Evolutionary conservation across 495 filamentous ascomycete genomes (phyloP).

Genomic region (Neurospora africana): DNA sequence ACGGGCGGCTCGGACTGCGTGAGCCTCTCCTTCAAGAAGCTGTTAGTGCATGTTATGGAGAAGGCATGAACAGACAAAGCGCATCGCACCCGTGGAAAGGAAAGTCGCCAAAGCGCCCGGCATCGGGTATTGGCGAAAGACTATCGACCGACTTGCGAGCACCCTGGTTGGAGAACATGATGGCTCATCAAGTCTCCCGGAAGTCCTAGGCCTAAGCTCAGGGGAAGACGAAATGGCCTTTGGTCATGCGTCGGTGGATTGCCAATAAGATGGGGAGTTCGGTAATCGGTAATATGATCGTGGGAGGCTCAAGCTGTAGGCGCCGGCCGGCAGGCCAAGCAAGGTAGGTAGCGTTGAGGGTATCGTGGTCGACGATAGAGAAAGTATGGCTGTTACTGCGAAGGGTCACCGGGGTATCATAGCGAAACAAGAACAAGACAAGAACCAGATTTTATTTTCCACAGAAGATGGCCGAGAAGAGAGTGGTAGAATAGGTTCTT

Average conservation of each 20-base stretch:
- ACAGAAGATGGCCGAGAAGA: background rate
- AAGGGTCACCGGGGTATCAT: constrained; percentile 26
- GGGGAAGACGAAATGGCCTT: background rate
- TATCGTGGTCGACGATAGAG: background rate
- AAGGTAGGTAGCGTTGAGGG: background rate
- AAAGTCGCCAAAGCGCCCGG: constrained; percentile 44
- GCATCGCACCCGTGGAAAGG: constrained; percentile 41
- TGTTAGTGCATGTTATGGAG: constrained; percentile 15
- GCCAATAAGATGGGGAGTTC: background rate
- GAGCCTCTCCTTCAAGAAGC: constrained; percentile 14
- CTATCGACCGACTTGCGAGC: constrained; percentile 65
- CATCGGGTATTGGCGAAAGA: constrained; percentile 42
- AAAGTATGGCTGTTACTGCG: background rate
- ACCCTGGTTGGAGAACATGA: constrained; percentile 53
- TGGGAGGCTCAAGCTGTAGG: background rate
- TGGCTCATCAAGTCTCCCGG: constrained; percentile 19
- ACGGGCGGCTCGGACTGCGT: constrained; percentile 14
- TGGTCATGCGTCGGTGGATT: background rate
- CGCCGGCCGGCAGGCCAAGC: background rate
- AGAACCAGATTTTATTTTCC: constrained; percentile 1
- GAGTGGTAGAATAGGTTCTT: background rate
- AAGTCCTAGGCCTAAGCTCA: constrained; percentile 1
- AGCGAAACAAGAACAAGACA: constrained; percentile 5
- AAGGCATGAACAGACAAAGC: constrained; percentile 3
- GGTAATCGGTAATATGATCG: background rate